Evolutionary conservation across 306 rosid genomes (phyloP).

Genomic region (apple (Malus domestica)): DNA sequence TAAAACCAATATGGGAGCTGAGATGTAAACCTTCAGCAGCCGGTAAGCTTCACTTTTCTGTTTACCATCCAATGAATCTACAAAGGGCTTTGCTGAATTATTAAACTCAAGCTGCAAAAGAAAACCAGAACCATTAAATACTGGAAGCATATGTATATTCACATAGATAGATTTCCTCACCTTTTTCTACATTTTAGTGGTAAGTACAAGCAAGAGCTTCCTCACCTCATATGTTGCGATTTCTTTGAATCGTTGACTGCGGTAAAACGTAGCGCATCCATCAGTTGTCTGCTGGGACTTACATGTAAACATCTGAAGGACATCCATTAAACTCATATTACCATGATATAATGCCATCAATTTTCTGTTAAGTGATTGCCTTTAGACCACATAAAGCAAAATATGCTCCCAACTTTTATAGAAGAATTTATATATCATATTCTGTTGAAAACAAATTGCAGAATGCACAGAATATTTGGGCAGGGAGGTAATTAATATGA

Average conservation of each 20-base stretch:
- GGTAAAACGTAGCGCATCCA: conserved; percentile 40
- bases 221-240: conserved; percentile 18
- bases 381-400: not conserved
- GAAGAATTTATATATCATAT: not conserved
- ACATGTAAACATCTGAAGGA: conserved; percentile 7
- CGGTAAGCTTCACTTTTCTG: not conserved
- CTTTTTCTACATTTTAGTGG: not conserved
- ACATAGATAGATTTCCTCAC: not conserved
- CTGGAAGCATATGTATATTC: not conserved
- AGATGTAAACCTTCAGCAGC: conserved; percentile 13
- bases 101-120: conserved; percentile 25
- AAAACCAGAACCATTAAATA: not conserved
- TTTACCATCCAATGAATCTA: conserved; percentile 6
- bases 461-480: not conserved
- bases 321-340: not conserved
- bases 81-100: not conserved
- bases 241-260: conserved; percentile 18
- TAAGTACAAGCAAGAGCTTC: not conserved
- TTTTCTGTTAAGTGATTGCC: not conserved
- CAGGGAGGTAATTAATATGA: not conserved
- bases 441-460: not conserved
- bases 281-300: not conserved
- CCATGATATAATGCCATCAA: not conserved
- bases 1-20: not conserved
- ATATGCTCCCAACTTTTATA: not conserved